Evolutionary conservation across 2,329 filamentous ascomycete species (phyloP).

Genomic region (Orbilia brochopaga): DNA sequence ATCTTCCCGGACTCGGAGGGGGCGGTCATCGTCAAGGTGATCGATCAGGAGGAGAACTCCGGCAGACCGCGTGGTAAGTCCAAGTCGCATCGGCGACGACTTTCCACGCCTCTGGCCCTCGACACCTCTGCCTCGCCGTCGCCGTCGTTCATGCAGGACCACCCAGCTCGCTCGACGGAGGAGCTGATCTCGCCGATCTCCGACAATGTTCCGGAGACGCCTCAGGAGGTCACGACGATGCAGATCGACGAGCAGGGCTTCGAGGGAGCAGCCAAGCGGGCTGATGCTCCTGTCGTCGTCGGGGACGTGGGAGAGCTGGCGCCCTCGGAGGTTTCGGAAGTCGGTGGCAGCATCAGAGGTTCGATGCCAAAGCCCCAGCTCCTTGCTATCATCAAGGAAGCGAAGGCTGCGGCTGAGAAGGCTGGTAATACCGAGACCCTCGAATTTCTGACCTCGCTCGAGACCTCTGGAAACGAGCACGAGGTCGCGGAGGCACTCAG

Average conservation of each 20-base stretch:
- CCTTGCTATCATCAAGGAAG: slow-evolving; percentile 24
- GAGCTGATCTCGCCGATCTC: slow-evolving; percentile 40
- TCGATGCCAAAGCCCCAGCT: slow-evolving; percentile 20
- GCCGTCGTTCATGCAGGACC: slow-evolving; percentile 30
- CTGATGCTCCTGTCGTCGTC: slow-evolving; percentile 10
- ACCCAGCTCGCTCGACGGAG: slow-evolving; percentile 30
- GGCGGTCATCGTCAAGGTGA: slow-evolving; percentile 1
- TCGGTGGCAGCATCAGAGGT: slow-evolving; percentile 7
- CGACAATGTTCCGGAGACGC: slow-evolving; percentile 44
- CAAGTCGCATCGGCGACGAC: slow-evolving; percentile 28
- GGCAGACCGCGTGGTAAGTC: slow-evolving; percentile 19
- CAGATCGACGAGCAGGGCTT: slow-evolving; percentile 33
- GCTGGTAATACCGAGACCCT: slow-evolving; percentile 29
- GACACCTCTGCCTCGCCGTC: slow-evolving; percentile 31
- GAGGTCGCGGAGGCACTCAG: slow-evolving; percentile 16
- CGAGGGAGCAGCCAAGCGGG: slow-evolving; percentile 11
- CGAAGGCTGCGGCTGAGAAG: slow-evolving; percentile 31
- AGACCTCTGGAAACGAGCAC: slow-evolving; percentile 13
- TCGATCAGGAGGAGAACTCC: slow-evolving; percentile 14
- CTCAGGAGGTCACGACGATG: slow-evolving; percentile 20
- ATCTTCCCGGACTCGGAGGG: slow-evolving; percentile 39
- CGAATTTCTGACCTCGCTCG: slow-evolving; percentile 17
- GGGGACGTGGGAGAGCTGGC: slow-evolving; percentile 9
- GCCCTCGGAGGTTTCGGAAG: slow-evolving; percentile 16
- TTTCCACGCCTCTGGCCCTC: slow-evolving; percentile 18